Evolutionary conservation across 306 rosid genomes (phyloP).

Genomic region (Gleditsia sinensis): DNA sequence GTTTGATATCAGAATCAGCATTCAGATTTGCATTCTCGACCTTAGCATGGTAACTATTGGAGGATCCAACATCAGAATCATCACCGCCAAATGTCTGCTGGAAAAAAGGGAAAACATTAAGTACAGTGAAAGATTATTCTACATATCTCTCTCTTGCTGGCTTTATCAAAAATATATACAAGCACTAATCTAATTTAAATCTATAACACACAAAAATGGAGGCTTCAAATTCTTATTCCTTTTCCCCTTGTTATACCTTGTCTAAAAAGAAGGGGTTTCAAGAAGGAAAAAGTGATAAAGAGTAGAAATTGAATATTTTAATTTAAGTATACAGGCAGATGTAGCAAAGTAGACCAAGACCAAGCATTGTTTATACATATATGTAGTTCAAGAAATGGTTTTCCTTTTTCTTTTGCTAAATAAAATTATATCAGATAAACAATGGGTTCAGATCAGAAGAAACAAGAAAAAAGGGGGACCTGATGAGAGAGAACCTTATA

Average conservation of each 20-base stretch:
- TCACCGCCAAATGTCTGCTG: conserved; percentile 75
- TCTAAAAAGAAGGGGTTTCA: not conserved
- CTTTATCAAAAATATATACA: not conserved
- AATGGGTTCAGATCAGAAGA: not conserved
- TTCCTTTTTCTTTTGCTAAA: not conserved
- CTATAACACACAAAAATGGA: not conserved
- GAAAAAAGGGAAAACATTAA: not conserved
- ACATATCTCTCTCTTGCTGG: not conserved
- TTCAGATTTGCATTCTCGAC: conserved; percentile 54
- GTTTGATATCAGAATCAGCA: conserved; percentile 52
- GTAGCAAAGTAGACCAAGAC: not conserved
- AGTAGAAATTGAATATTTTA: not conserved
- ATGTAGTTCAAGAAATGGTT: not conserved
- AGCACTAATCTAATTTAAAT: not conserved
- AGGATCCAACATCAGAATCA: conserved; percentile 82
- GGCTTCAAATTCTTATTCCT: not conserved
- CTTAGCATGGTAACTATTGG: conserved; percentile 66
- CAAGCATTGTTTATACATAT: not conserved
- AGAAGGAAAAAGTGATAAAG: not conserved
- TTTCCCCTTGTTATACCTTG: not conserved
- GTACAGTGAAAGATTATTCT: not conserved
- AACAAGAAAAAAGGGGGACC: conserved; percentile 13
- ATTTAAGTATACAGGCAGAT: not conserved
- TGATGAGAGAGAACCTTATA: conserved; percentile 67
- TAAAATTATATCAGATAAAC: conserved; percentile 17